Conservation (phyloP, 2,329 filamentous ascomycete species). For the Cladosporium sp. region DNA sequence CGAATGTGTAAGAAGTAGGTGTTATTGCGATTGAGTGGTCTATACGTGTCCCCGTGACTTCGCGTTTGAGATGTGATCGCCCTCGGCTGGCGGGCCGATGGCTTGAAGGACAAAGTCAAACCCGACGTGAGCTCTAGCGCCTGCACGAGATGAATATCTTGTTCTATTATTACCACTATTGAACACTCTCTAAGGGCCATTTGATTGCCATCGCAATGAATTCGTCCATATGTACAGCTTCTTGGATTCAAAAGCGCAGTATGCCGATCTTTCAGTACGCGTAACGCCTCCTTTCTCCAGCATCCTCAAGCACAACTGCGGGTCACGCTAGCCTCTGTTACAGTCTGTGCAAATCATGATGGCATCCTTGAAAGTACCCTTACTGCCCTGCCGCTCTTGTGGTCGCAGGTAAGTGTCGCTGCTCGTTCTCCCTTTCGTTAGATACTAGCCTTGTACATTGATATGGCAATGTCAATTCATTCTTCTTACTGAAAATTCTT, state of each 20-base stretch:
- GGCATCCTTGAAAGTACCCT: conserved; percentile 2
- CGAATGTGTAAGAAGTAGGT: not conserved
- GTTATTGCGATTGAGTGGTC: not conserved
- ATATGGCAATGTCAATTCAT: not conserved
- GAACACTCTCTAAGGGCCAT: not conserved
- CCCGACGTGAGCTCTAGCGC: conserved; percentile 1
- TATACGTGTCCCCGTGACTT: conserved; percentile 20
- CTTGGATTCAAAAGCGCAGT: not conserved
- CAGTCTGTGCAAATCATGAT: conserved; percentile 19
- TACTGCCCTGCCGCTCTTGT: not conserved
- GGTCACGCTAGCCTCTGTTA: conserved; percentile 13
- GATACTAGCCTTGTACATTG: not conserved
- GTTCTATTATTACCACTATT: not conserved
- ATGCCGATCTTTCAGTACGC: conserved; percentile 10
- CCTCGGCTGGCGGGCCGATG: conserved; percentile 8
- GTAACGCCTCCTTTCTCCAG: conserved; percentile 16
- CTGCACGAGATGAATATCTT: not conserved
- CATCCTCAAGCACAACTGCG: conserved; percentile 2
- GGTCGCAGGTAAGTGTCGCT: not conserved
- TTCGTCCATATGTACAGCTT: not conserved
- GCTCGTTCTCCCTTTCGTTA: not conserved
- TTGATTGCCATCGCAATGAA: not conserved
- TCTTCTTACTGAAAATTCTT: not conserved
- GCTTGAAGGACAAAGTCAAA: conserved; percentile 1
- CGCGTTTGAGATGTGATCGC: conserved; percentile 6